Evolutionary conservation across 768 basidiomycete species (phyloP).

Genomic region (Tricholoma furcatifolium): DNA sequence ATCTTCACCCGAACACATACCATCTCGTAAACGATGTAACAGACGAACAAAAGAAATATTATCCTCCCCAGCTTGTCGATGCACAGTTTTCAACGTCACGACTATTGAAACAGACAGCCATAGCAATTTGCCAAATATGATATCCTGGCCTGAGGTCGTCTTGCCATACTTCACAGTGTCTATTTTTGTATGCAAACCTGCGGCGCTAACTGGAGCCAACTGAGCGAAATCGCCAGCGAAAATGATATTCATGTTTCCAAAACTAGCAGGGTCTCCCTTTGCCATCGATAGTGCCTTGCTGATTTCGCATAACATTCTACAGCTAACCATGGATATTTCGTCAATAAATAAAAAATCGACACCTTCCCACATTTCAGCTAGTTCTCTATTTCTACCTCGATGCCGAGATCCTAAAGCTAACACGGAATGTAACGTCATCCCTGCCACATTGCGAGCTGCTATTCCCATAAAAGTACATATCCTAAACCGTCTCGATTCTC

Average conservation of each 20-base stretch:
- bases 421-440: conserved; percentile 39
- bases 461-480: conserved; percentile 35
- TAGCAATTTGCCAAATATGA: background rate
- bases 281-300: background rate
- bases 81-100: background rate
- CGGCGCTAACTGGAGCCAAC: background rate
- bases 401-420: conserved; percentile 11
- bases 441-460: conserved; percentile 36
- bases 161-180: background rate
- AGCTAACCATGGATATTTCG: conserved; percentile 16
- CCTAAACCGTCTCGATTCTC: conserved; percentile 24
- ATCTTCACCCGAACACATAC: background rate
- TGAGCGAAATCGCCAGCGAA: conserved; percentile 6
- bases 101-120: background rate
- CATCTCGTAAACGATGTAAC: background rate
- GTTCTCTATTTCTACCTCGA: conserved; percentile 6
- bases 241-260: conserved; percentile 1
- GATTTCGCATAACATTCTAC: background rate
- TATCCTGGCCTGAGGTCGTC: background rate
- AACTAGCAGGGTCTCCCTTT: background rate
- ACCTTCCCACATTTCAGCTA: conserved; percentile 26
- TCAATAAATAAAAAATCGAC: conserved; percentile 32
- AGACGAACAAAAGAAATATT: background rate
- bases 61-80: background rate
- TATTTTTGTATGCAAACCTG: background rate